Evolutionary conservation across 805 yeast genomes (phyloP).

Genomic region (Candida ipomoeae): DNA sequence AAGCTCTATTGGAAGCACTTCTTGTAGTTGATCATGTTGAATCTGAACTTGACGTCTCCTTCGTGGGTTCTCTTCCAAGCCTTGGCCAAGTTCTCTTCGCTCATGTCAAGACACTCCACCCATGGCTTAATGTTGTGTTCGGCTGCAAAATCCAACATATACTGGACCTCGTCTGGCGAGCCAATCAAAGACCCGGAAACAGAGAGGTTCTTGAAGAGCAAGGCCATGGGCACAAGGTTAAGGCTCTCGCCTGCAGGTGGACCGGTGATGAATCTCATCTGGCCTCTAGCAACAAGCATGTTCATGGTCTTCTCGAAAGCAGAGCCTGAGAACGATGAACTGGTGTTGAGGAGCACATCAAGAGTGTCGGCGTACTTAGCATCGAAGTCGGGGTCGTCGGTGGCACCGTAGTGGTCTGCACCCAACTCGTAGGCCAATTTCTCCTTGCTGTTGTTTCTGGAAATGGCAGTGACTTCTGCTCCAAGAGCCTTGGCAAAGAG

Average conservation of each 20-base stretch:
- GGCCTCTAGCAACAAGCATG: constrained; percentile 9
- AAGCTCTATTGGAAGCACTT: constrained; percentile 5
- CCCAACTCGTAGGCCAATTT: constrained; percentile 51
- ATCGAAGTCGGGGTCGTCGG: constrained; percentile 19
- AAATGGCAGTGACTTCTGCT: constrained; percentile 54
- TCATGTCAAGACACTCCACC: constrained; percentile 10
- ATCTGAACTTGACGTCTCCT: constrained; percentile 11
- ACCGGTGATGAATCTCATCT: constrained; percentile 11
- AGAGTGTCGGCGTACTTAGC: constrained; percentile 6
- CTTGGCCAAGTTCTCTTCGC: constrained; percentile 8
- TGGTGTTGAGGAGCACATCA: constrained; percentile 12
- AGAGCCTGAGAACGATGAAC: constrained; percentile 13
- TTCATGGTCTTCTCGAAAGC: constrained; percentile 7
- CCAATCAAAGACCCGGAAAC: constrained; percentile 10
- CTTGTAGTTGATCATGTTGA: constrained; percentile 9
- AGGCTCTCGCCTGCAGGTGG: constrained; percentile 9
- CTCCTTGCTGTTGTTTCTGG: constrained; percentile 46
- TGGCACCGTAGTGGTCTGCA: constrained; percentile 35
- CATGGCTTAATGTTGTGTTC: constrained; percentile 11
- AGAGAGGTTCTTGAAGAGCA: constrained; percentile 9
- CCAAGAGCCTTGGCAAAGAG: constrained; percentile 58
- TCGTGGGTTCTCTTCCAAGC: constrained; percentile 9
- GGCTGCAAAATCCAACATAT: constrained; percentile 11
- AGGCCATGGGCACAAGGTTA: constrained; percentile 1
- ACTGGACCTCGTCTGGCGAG: constrained; percentile 6